Evolutionary conservation across 345 rosid species (phyloP), one percentile per base, ranked within the genome.

Genomic region (sweet orange (Citrus sinensis)): DNA sequence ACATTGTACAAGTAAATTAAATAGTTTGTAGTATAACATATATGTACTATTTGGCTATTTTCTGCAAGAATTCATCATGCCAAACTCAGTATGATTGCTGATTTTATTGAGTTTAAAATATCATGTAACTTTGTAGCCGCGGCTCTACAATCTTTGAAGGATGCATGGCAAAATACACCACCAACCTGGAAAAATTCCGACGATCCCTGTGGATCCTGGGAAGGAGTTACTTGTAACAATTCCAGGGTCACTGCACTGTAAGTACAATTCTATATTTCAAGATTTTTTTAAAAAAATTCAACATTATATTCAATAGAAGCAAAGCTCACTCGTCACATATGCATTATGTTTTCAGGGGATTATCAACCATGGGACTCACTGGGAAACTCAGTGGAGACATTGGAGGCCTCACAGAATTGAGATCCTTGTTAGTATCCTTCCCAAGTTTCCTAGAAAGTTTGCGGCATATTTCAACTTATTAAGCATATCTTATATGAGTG

Each of bases 171-270:
- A 79, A 90, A 92, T 84, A 86, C 87, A 3, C 98, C 99, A 0
- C 93, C 97, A 29, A 89, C 85, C 78, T 96, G 97, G 97, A 86
- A 70, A 55, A 87, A 77, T 17, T 89, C 94, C 30, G 86, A 87
- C 39, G 98, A 92, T 83, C 98, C 99, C 9, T 96, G 97, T 79
- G 91, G 91, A 75, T 73, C 92, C 71, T 96, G 98, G 99, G 97
- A 94, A 85, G 99, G 98, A 59, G 86, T 96, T 81, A 81, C 92
- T 14, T 96, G 98, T 84, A 86, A 83, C 78, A 80, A 59, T 74
- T 88, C 94, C 2, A 88, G 97, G 83, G 90, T 96, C 70, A 92
- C 97, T 56, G 90, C 92, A 68, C 32, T 96, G 98, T 96, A 71
- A 92, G 96, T 82, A 27, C 46, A 65, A 3, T n/a, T 39, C 24